A percentile compares a stretch with the other conserved stretches of the same genome.
Evolutionary conservation across 257 asterid species (phyloP).

Genomic region (Marsdenia floribunda): DNA sequence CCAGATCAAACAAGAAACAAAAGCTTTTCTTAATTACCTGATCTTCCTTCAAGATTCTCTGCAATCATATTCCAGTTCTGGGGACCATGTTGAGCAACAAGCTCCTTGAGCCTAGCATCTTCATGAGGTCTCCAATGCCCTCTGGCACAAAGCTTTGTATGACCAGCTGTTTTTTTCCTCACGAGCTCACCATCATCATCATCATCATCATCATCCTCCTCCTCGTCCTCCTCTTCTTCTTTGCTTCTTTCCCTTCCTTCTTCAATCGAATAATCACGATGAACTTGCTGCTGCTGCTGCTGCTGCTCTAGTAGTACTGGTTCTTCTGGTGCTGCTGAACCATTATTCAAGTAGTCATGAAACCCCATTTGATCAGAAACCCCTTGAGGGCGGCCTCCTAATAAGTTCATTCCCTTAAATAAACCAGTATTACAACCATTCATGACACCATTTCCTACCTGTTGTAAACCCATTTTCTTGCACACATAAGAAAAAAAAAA

Average conservation of each 20-base stretch:
- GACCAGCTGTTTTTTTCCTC: neutral
- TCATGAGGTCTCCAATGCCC: slow-evolving; percentile 42
- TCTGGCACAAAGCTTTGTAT: slow-evolving; percentile 20
- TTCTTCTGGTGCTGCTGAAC: neutral
- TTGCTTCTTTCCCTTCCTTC: no score
- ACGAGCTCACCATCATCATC: neutral
- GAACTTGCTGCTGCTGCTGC: no score
- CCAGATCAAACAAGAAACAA: neutral
- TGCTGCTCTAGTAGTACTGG: no score
- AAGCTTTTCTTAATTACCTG: slow-evolving; percentile 21
- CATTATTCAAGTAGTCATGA: neutral
- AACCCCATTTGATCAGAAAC: slow-evolving; percentile 1
- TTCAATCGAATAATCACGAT: no score
- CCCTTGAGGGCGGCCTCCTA: neutral
- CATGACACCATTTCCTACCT: neutral
- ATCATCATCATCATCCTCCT: no score
- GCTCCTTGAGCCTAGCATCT: slow-evolving; percentile 33
- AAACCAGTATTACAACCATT: no score
- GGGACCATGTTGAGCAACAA: slow-evolving; percentile 32
- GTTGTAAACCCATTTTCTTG: neutral
- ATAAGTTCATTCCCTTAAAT: slow-evolving; percentile 9
- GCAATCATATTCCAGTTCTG: slow-evolving; percentile 41
- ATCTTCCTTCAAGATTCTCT: slow-evolving; percentile 34
- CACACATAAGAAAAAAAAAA: no score
- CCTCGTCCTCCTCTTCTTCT: no score